Evolutionary conservation across 2,329 filamentous ascomycete genomes (phyloP).

Genomic region (Dactylellina cionopaga): DNA sequence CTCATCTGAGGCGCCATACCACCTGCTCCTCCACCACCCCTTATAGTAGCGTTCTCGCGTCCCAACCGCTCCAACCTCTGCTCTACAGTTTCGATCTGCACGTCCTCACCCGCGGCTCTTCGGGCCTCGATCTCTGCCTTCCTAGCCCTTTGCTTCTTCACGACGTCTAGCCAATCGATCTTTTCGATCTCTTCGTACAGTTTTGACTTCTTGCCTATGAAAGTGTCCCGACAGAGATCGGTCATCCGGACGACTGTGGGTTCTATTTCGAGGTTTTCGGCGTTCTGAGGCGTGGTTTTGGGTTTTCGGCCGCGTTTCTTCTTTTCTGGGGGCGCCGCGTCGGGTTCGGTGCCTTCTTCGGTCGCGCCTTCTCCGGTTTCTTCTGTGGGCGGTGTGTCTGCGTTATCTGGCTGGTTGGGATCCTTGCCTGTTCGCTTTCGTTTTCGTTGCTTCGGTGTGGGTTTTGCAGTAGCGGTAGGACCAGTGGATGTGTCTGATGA

Average conservation of each 20-base stretch:
- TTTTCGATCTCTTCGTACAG: constrained; percentile 77
- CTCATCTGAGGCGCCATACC: constrained; percentile 68
- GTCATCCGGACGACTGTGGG: constrained; percentile 75
- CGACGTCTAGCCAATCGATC: constrained; percentile 69
- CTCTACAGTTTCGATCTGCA: constrained; percentile 54
- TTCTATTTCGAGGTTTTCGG: constrained; percentile 72
- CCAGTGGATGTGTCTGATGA: not conserved
- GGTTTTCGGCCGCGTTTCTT: constrained; percentile 52
- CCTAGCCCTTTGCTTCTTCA: constrained; percentile 60
- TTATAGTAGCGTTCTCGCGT: constrained; percentile 52
- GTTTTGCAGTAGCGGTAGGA: constrained; percentile 6
- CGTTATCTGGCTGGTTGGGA: constrained; percentile 29
- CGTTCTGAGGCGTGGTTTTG: constrained; percentile 72
- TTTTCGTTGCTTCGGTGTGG: constrained; percentile 18
- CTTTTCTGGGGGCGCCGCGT: constrained; percentile 15
- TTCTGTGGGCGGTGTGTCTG: constrained; percentile 6
- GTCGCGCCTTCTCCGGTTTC: not conserved
- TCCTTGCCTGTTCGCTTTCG: not conserved
- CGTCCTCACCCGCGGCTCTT: constrained; percentile 58
- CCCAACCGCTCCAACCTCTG: constrained; percentile 53
- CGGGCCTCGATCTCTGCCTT: constrained; percentile 58
- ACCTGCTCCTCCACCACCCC: constrained; percentile 54
- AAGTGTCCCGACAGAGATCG: constrained; percentile 75
- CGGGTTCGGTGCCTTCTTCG: constrained; percentile 11
- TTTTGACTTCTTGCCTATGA: constrained; percentile 78